Percentiles rank a stretch among this genome's conserved stretches.
phyloP scores from a whole-genome alignment of 129 eudicot genomes.

The Kitagawia praeruptora region DNA sequence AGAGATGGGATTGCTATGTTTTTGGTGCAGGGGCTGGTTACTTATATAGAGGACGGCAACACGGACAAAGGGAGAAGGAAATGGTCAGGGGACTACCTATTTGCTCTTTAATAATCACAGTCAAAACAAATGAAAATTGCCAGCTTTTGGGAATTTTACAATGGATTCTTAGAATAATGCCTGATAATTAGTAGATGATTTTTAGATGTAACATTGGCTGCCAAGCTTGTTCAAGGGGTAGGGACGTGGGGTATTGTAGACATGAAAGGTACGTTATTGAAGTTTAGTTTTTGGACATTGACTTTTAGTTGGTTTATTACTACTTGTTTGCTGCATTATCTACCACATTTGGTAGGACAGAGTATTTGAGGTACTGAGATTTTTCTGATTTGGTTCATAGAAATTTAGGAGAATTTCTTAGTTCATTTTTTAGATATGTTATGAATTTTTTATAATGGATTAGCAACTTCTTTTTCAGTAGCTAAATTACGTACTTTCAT shows the following conservation, averaged over 20 bases:
- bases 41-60: constrained; percentile 9
- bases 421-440: background rate
- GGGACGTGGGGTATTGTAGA: constrained; percentile 1
- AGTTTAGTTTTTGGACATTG: constrained; percentile 4
- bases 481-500: too few species aligned
- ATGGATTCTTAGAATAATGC: background rate
- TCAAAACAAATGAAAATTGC: background rate
- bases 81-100: background rate
- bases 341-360: background rate
- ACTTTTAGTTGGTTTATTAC: background rate
- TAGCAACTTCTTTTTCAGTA: too few species aligned
- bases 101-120: background rate
- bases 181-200: background rate
- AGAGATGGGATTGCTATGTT: background rate
- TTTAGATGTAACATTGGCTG: constrained; percentile 19
- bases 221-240: constrained; percentile 30
- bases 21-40: constrained; percentile 9
- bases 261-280: background rate
- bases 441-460: too few species aligned
- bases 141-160: constrained; percentile 1
- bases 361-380: background rate
- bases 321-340: background rate
- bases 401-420: background rate
- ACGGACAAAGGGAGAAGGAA: background rate
- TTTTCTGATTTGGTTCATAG: background rate